Conservation (phyloP, 2,329 filamentous ascomycete species). For the Hypoxylon sp. region DNA sequence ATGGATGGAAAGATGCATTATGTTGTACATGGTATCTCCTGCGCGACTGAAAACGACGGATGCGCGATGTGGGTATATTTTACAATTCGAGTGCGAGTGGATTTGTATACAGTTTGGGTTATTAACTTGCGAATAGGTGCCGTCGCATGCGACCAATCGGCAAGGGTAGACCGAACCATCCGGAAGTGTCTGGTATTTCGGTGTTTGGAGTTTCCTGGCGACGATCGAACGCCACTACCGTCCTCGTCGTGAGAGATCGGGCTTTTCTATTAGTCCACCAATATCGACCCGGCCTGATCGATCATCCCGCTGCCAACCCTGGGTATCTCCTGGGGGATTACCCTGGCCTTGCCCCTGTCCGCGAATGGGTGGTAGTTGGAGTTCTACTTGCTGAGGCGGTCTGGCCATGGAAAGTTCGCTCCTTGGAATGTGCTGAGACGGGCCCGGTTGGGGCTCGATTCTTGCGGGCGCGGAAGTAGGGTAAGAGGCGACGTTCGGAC, state of each 20-base stretch:
- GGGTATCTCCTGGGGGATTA: conserved; percentile 40
- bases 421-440: conserved; percentile 64
- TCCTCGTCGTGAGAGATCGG: conserved; percentile 54
- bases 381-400: conserved; percentile 51
- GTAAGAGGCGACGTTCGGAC: conserved; percentile 60
- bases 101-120: conserved; percentile 16
- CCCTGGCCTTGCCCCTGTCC: conserved; percentile 51
- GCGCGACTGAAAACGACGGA: conserved; percentile 45
- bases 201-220: conserved; percentile 15
- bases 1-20: conserved; percentile 44
- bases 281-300: conserved; percentile 69
- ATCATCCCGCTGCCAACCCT: conserved; percentile 60
- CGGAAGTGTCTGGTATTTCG: neutral
- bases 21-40: conserved; percentile 53
- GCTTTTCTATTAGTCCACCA: conserved; percentile 70
- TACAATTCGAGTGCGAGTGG: conserved; percentile 42
- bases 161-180: conserved; percentile 21
- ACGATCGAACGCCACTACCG: conserved; percentile 34
- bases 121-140: conserved; percentile 30
- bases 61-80: conserved; percentile 47
- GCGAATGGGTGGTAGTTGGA: conserved; percentile 57
- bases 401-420: conserved; percentile 59
- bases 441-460: conserved; percentile 61
- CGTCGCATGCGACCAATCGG: conserved; percentile 19
- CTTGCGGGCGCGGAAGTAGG: conserved; percentile 59